A percentile compares a stretch with the other conserved stretches of the same genome.
phyloP scores from a whole-genome alignment of 768 basidiomycete genomes.

The Psilocybe sp. region DNA sequence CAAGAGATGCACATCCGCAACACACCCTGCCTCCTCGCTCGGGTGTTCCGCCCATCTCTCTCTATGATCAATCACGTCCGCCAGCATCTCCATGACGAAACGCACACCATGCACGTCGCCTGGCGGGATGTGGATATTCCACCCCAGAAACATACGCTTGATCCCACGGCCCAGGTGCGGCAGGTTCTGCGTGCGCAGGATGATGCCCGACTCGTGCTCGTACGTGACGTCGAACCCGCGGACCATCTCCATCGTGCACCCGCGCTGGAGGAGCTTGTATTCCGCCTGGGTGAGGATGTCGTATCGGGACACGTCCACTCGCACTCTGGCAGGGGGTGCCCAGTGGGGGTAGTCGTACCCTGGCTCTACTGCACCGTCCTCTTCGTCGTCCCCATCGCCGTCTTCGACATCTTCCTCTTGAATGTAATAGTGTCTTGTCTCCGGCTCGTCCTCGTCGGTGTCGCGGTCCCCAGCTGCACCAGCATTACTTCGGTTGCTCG shows the following conservation, averaged over 20 bases:
- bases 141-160: slow-evolving; percentile 59
- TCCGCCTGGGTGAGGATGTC: not conserved
- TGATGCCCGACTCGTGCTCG: not conserved
- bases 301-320: not conserved
- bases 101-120: slow-evolving; percentile 42
- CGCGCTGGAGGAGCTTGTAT: not conserved
- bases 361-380: too few species aligned
- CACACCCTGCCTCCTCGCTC: slow-evolving; percentile 18
- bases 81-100: slow-evolving; percentile 40
- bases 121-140: slow-evolving; percentile 56
- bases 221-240: not conserved
- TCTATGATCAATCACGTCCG: slow-evolving; percentile 29
- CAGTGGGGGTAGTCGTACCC: too few species aligned
- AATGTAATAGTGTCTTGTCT: too few species aligned
- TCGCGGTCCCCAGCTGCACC: not conserved
- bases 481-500: slow-evolving; percentile 2
- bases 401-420: too few species aligned
- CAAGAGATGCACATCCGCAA: slow-evolving; percentile 31
- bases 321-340: too few species aligned
- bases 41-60: slow-evolving; percentile 31
- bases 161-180: slow-evolving; percentile 15
- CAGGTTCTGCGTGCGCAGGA: not conserved
- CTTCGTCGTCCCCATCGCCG: too few species aligned
- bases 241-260: not conserved
- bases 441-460: not conserved